Base-by-base conservation (phyloP, 2,329 filamentous ascomycete genomes). In the Colletotrichum sp. region DNA sequence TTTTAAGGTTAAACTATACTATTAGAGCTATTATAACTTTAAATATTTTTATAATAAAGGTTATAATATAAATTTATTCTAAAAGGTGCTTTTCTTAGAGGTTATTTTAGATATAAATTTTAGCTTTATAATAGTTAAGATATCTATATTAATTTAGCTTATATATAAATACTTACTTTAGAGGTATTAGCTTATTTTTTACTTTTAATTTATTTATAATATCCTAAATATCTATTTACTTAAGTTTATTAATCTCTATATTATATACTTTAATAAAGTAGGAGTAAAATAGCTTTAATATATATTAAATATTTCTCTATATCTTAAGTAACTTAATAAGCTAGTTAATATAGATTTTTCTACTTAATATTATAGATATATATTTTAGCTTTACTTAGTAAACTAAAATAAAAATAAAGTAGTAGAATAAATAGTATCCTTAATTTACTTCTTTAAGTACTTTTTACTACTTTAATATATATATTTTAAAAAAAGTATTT, bases 251-350 rank as follows among this genome's bases (percentile, higher is more conserved):
- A 26, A 26, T 30, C 13, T 28, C 18, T 32, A 60, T 16, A 26
- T 60, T 60, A 60, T 60, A n/a, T 6, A 6, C 1, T 52, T 52
- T 22, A n/a, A 52, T 34, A 52, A 52, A 52, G 2, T 22, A 22
- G 0, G 1, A 52, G 3, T 12, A 52, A 2, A 52, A 1, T 6
- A n/a, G 18, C 2, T 52, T 13, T 52, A 22, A 1, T 26, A 60
- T 18, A 18, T 28, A 18, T 15, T 26, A 16, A 1, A 60, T 24
- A 28, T 60, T 5, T 8, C 8, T 10, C 1, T 60, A 32, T 0
- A 1, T n/a, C 2, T 32, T 60, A 15, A 18, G 10, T 32, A 30
- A 5, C 8, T 16, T 18, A 4, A 22, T 32, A 63, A 63, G 8
- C 9, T 63, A 26, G 4, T 60, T 30, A 15, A 60, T 60, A 60